A percentile compares a stretch with the other conserved stretches of the same genome.
These are phyloP conservation scores for Colletotrichum tropicicola DNA, from an alignment of 2,329 filamentous ascomycete species.

Conservation along the genomic window DNA sequence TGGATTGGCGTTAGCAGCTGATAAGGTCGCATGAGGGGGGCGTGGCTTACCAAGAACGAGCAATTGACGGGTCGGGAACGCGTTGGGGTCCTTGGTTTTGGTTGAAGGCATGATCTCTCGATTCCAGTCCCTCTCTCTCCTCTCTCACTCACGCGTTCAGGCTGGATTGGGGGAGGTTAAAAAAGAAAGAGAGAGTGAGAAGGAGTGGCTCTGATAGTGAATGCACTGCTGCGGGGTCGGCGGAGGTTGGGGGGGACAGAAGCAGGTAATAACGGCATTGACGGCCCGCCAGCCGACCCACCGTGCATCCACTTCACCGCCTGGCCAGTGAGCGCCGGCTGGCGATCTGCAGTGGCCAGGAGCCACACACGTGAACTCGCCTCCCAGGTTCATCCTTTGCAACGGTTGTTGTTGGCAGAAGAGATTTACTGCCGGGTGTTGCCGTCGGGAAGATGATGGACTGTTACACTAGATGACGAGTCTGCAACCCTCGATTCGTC, in stretches of 20 bases:
- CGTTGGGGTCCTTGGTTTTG: conserved; percentile 21
- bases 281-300: conserved; percentile 11
- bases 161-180: not conserved
- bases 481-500: not conserved
- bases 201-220: conserved; percentile 10
- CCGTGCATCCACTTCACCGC: conserved; percentile 8
- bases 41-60: conserved; percentile 22
- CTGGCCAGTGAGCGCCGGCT: not conserved
- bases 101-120: conserved; percentile 19
- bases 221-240: conserved; percentile 9
- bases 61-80: conserved; percentile 24
- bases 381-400: not conserved
- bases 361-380: not conserved
- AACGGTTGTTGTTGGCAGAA: not conserved
- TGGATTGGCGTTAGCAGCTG: conserved; percentile 32
- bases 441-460: not conserved
- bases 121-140: not conserved
- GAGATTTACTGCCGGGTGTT: not conserved
- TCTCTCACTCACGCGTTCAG: not conserved
- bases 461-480: not conserved
- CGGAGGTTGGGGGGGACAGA: conserved; percentile 10
- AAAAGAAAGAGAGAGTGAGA: not conserved
- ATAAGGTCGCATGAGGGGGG: not conserved
- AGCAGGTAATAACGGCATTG: conserved; percentile 14
- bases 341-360: conserved; percentile 3